Evolutionary conservation across 306 rosid genomes (phyloP), one percentile per base, ranked within the genome.

Genomic region (Sicyos baderoa): DNA sequence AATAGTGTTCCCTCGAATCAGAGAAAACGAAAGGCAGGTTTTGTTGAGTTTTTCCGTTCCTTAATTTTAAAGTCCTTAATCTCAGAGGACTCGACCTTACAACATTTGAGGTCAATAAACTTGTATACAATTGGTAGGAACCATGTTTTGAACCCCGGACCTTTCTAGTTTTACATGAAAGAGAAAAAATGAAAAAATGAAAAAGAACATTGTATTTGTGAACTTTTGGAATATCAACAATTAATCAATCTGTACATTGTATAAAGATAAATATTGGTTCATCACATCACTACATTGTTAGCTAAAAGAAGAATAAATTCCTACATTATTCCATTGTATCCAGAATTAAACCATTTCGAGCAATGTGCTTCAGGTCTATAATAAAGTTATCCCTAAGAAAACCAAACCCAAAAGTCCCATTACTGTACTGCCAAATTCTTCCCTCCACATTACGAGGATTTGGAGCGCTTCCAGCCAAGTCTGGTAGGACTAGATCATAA

Each of bases 351-450:
- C 90, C 96, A 66, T 87, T 79, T 65, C 70, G 73, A 76, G 83
- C 76, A 59, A 93, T 79, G 35, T 70, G 86, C 80, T 84, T 90
- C 86, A 90, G 61, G 84, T 90, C 96, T 75, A 91, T 72, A 49
- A 88, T 84, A 73, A 88, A 84, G 75, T 84, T 80, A 67, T 94
- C 99, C 53, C 80, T 82, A 70, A 90, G 82, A 72, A 85, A 90
- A 15, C 99, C 99, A 66, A 94, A 90, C 75, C 99, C 97, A 19
- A 90, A 94, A 45, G 90, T 81, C 13, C 97, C 97, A 50, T 90
- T 83, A 9, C 60, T 75, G 67, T 90, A 94, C 80, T 76, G 86
- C 97, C 99, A 94, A 78, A 94, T 84, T 79, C 97, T 83, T 74
- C 97, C 99, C 80, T 85, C 94, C 54, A 80, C 89, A 55, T 58